Base-by-base conservation (phyloP, 306 rosid species). In the Glycyrrhiza uralensis region DNA sequence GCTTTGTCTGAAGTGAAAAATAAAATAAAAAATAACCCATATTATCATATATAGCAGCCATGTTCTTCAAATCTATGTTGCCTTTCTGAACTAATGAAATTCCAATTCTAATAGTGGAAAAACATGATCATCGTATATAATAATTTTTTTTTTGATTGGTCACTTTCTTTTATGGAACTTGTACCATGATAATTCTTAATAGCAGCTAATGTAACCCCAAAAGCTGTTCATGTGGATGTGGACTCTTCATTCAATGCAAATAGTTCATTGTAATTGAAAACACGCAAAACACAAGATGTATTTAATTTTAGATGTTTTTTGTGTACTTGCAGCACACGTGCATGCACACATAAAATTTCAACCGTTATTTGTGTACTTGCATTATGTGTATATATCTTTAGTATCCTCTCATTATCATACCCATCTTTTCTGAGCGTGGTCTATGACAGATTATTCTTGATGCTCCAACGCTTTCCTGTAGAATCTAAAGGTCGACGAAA, bases 401-500 rank as follows among this genome's bases (percentile, higher is more conserved):
- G 18, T 28, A 39, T 61, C 49, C 9, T 81, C 32, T 64, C 55
- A 8, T 72, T 66, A 32, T 32, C 69, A 32, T 49, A 7, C 70
- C 61, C 19, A 42, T 44, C 30, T 24, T 44, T 12, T 42, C 51
- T 68, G 79, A 72, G 62, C 55, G 7, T 75, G 66, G 65, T 66
- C 19, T 67, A 54, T 87, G 85, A 76, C 82, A 94, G 99, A 78
- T 90, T 94, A 72, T 94, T 94, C 87, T 83, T 94, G 91, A 94
- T 94, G 99, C 83, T 94, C 72, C 99, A 84, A 78, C 93, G 99
- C 66, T 94, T 94, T 72, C 99, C 99, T 60, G 97, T 94, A 13
- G 99, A 94, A 82, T 94, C 99, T 71, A 94, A 91, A 82, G 99
- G 97, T 32, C 85, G 99, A 30, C 97, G 99, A 2, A 94, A 94